Base-by-base conservation (phyloP, 164 flowering plant species). In the Sedum album region DNA sequence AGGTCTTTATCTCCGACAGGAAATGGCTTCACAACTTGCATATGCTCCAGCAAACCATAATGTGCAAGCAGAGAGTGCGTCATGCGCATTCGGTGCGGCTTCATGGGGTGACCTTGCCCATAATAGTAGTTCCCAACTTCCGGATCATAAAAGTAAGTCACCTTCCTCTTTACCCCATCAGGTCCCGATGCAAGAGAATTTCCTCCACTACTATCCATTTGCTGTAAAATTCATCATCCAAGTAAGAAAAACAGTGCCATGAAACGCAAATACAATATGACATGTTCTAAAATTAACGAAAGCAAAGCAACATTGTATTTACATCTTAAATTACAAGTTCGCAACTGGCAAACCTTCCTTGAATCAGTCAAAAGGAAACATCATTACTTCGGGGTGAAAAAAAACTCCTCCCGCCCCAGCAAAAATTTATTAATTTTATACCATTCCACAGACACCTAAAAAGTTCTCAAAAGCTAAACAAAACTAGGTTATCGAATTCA, bases 41-140 rank as follows among this genome's bases (percentile, higher is more conserved):
- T 84, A 38, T 82, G 77, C 33, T 81, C 79, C 48, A 82, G 79
- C 74, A 84, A 61, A 7, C 84, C 86, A 53, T 82, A 82, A 51
- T 82, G 82, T 23, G 84, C 81, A 7, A 84, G 79, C 4, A 84
- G 86, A 6, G 86, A 79, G 69, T 84, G 88, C 31, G 88, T 82
- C 86, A 84, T 84, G 17, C 88, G 79, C 31, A 84, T 82, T 30
- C 88, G 73, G 60, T 84, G 88, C 0, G 88, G 88, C 75, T 84
- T 84, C 88, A 84, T 84, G 0, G 87, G 85, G 74, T 82, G 87
- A 35, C 87, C 87, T 57, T 82, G 85, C 18, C 85, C 85, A 71
- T 84, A 84, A 57, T 82, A 82, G 70, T 82, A 84, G 67, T 84
- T 84, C 0, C 88, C 88, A 42, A 84, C 83, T 70, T 84, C 88